Percentiles rank a stretch among this genome's conserved stretches.
Evolutionary conservation across 2,329 filamentous ascomycete species (phyloP).

Genomic region (Didymella glomerata): DNA sequence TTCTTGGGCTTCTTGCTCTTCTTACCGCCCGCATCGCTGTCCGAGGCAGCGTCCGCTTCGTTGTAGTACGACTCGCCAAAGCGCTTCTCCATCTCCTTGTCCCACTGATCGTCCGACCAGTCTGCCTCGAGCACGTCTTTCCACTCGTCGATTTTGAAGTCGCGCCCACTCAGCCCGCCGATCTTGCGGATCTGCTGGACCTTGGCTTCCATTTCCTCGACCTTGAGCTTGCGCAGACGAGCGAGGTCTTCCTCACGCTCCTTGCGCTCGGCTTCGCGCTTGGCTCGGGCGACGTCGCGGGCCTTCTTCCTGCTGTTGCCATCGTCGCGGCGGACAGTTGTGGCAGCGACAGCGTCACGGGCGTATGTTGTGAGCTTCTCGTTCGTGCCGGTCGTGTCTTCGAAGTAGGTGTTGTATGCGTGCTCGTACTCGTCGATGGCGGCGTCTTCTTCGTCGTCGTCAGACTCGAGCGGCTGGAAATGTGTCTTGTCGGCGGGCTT

Average conservation of each 20-base stretch:
- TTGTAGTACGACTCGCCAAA: slow-evolving; percentile 95
- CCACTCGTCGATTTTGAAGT: slow-evolving; percentile 80
- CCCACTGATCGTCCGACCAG: slow-evolving; percentile 91
- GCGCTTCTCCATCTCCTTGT: slow-evolving; percentile 83
- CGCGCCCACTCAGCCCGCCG: slow-evolving; percentile 76
- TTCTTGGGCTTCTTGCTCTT: slow-evolving; percentile 75
- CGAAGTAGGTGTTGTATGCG: slow-evolving; percentile 95
- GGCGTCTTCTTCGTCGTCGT: slow-evolving; percentile 79
- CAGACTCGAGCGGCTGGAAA: slow-evolving; percentile 88
- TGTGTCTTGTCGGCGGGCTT: slow-evolving; percentile 71
- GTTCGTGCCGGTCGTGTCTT: slow-evolving; percentile 87
- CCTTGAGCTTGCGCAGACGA: slow-evolving; percentile 83
- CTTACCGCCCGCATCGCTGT: slow-evolving; percentile 43
- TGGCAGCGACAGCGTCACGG: slow-evolving; percentile 81
- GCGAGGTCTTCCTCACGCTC: slow-evolving; percentile 82
- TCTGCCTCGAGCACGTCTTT: slow-evolving; percentile 82
- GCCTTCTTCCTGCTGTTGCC: slow-evolving; percentile 77
- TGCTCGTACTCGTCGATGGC: slow-evolving; percentile 87
- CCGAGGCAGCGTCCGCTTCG: slow-evolving; percentile 61
- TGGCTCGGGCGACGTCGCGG: slow-evolving; percentile 78
- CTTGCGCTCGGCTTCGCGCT: slow-evolving; percentile 79
- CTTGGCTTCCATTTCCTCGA: slow-evolving; percentile 89
- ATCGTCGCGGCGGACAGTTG: slow-evolving; percentile 87
- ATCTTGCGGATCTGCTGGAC: slow-evolving; percentile 88
- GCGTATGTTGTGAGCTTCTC: slow-evolving; percentile 88